phyloP scores from a whole-genome alignment of 495 filamentous ascomycete genomes.

The Penicillium soppii region DNA sequence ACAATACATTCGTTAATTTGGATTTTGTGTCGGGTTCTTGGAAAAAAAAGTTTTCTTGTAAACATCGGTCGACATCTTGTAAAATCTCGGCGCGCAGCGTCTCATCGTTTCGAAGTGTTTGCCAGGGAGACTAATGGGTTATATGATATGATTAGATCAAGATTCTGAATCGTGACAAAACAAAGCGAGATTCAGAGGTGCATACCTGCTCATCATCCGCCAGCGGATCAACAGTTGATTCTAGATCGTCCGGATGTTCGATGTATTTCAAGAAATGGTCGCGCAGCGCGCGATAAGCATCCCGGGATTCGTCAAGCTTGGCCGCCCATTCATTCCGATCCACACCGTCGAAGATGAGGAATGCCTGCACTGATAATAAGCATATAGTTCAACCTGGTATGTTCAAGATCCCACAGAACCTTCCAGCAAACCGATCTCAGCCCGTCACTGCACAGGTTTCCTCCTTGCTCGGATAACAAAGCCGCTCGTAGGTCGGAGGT shows the following conservation, averaged over 20 bases:
- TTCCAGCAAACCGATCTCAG: conserved; percentile 94
- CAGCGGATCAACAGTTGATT: conserved; percentile 76
- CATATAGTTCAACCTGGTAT: neutral
- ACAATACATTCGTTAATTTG: conserved; percentile 84
- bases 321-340: conserved; percentile 67
- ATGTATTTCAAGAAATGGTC: conserved; percentile 76
- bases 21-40: conserved; percentile 74
- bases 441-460: conserved; percentile 65
- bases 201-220: conserved; percentile 81
- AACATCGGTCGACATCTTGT: conserved; percentile 91
- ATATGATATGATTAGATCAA: conserved; percentile 37
- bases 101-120: conserved; percentile 79
- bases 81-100: conserved; percentile 80
- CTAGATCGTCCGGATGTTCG: conserved; percentile 75
- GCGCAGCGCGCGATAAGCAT: conserved; percentile 68
- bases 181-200: neutral
- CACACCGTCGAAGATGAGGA: conserved; percentile 74
- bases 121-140: conserved; percentile 79
- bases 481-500: conserved; percentile 64
- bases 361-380: conserved; percentile 53
- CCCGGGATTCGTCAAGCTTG: conserved; percentile 65
- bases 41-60: conserved; percentile 92
- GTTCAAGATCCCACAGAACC: conserved; percentile 42
- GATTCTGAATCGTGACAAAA: neutral
- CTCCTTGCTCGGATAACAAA: conserved; percentile 55